Percentiles rank a stretch among this genome's conserved stretches.
phyloP scores from a whole-genome alignment of 2,329 filamentous ascomycete species.

The Byssochlamys sp. region DNA sequence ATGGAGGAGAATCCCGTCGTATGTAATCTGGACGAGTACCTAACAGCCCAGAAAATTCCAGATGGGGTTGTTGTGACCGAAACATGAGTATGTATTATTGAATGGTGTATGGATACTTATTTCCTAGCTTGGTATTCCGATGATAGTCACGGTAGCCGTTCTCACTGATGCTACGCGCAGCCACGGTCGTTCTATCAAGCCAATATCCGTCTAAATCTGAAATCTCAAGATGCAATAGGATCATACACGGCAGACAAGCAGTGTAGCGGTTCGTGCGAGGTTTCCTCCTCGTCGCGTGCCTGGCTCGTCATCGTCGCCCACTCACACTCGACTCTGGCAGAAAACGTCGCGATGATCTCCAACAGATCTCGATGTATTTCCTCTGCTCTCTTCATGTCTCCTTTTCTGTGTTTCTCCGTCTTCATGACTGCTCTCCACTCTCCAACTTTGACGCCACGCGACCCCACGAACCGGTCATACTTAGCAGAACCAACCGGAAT shows the following conservation, averaged over 20 bases:
- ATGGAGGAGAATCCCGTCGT: too few relatives aligned
- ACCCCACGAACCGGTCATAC: background rate
- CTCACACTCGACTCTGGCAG: background rate
- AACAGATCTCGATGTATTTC: background rate
- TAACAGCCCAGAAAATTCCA: too few relatives aligned
- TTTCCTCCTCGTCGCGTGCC: background rate
- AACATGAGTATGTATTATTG: too few relatives aligned
- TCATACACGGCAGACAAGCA: background rate
- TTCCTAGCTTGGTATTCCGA: background rate
- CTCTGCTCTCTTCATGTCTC: background rate
- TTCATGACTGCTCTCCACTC: conserved; percentile 4
- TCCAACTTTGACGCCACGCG: conserved; percentile 2
- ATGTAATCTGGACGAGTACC: too few relatives aligned
- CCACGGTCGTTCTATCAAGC: background rate
- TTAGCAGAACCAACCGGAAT: background rate
- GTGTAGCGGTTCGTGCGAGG: background rate
- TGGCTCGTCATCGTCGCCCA: background rate
- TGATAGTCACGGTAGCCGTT: background rate
- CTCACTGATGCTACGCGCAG: background rate
- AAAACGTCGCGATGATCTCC: background rate
- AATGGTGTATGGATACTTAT: background rate
- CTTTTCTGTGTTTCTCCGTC: background rate
- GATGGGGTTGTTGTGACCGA: too few relatives aligned
- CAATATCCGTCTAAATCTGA: background rate
- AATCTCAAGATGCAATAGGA: background rate